Base-by-base conservation (phyloP, 805 yeast species). In the Danielia oregonensis region DNA sequence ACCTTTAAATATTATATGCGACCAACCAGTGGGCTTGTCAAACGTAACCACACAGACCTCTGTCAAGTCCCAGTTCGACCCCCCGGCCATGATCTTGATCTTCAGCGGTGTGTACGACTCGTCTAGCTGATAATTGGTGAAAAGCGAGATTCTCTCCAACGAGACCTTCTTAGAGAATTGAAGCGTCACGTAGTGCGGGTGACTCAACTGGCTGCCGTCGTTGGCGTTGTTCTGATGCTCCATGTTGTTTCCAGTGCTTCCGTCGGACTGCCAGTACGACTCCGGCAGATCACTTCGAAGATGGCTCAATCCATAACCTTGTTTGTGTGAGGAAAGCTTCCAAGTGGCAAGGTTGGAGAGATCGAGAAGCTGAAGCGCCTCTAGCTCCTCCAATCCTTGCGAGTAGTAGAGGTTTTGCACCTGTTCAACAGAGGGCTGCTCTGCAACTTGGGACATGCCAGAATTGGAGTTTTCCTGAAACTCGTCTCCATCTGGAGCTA, bases 211-310 rank as follows among this genome's bases (percentile, higher is more conserved):
- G 31, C 55, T 55, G 33, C 52, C 57, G 16, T 59, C 54, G 12
- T 21, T 10, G 7, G 59, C 50, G 18, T 58, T 55, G 8, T 43
- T 32, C 26, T 45, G 43, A 6, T 46, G 50, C 27, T 48, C 55
- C 30, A 40, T 44, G 34, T 39, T 51, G 26, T 42, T 47, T 5
- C 66, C 70, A 39, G 56, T 61, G 35, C 65, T 63, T 0, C 97
- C 98, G 54, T 93, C 98, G 29, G 94, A 82, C 58, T 93, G 98
- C 99, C 99, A 93, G 55, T 70, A 91, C 1, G 79, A 62, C 18
- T 72, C 68, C 0, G 91, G 84, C 4, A 79, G 70, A 47, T 82
- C 88, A 33, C 85, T 86, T 19, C 93, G 63, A 5, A 91, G 65
- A 48, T 81, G 81, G n/a, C 63, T 63, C 14, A 86, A 70, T 0